Base-by-base conservation (phyloP, 768 basidiomycete species). In the Agrocybe pediades region DNA sequence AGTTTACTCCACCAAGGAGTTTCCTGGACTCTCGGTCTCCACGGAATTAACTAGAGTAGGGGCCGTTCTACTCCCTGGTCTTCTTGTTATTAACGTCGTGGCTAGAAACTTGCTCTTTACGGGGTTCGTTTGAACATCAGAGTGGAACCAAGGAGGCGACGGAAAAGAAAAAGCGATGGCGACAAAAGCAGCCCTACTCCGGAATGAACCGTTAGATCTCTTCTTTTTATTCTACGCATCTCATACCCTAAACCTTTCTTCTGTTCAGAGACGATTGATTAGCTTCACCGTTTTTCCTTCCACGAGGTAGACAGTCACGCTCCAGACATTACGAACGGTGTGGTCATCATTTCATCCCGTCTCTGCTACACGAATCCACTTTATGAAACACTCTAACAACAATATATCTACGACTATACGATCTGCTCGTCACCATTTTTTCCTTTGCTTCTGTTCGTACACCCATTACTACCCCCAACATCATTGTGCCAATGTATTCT, bases 1-100 rank as follows among this genome's bases (percentile, higher is more conserved):
- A 20, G 80, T 89, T 0, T 88, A 84, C 62, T 85, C 85, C 9
- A 87, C 87, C 0, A 88, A 88, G 60, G 82, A 86, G 52, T 88
- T 88, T 56, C 86, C 87, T 3, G 84, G 87, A 2, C 68, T 89
- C 15, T 78, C 78, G 41, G 79, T 84, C 4, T 87, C 86, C 2
- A 88, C 86, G 0, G 81, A 83, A 26, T 70, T 88, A 30, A 88
- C 86, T 7, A 87, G 85, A 77, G 87, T 85, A 20, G 20, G 69
- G n/a, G n/a, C n/a, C n/a, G n/a, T n/a, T 29, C 15, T 39, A 5
- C 6, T 49, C 25, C 9, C 23, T 41, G 20, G 24, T 46, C 24
- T 36, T 29, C 7, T 41, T 42, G 3, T 30, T 36, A 5, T 25
- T 30, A 69, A 65, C 62, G 57, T 36, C 59, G n/a, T n/a, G n/a